phyloP scores from a whole-genome alignment of 257 asterid species.

The Haberlea rhodopensis region DNA sequence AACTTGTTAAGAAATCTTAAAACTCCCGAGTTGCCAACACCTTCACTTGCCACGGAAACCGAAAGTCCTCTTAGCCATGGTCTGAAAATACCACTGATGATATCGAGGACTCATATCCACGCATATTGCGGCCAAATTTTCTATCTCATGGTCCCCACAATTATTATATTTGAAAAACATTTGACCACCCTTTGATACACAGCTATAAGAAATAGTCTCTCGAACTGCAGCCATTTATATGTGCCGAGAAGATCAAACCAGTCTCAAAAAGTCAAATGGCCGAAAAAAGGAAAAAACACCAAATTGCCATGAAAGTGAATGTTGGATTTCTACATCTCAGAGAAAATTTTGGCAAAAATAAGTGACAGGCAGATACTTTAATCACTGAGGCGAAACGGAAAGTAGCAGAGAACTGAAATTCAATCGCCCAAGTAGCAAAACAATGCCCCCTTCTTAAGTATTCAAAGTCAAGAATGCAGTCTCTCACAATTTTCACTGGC shows the following conservation, averaged over 20 bases:
- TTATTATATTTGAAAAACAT: constrained; percentile 41
- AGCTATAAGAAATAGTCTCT: constrained; percentile 52
- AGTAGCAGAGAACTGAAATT: constrained; percentile 4
- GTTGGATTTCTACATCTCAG: constrained; percentile 20
- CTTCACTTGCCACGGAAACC: constrained; percentile 56
- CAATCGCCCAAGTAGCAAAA: constrained; percentile 26
- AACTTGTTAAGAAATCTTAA: constrained; percentile 46
- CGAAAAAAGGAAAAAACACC: background rate
- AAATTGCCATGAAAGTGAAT: constrained; percentile 2
- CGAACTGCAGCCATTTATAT: constrained; percentile 35
- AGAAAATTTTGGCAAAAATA: constrained; percentile 17
- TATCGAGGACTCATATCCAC: constrained; percentile 64
- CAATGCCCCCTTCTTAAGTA: constrained; percentile 12
- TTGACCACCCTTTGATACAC: constrained; percentile 57
- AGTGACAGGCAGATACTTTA: constrained; percentile 21
- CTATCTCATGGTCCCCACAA: constrained; percentile 47
- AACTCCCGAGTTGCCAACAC: constrained; percentile 36
- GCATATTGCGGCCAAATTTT: constrained; percentile 57
- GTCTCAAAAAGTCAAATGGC: background rate
- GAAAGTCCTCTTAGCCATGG: constrained; percentile 42
- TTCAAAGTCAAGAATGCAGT: constrained; percentile 21
- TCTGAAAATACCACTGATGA: constrained; percentile 72
- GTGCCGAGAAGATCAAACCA: background rate
- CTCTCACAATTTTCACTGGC: constrained; percentile 10
- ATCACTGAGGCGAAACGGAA: constrained; percentile 15